Conservation (phyloP, 345 rosid species). For the Bruguiera parviflora region DNA sequence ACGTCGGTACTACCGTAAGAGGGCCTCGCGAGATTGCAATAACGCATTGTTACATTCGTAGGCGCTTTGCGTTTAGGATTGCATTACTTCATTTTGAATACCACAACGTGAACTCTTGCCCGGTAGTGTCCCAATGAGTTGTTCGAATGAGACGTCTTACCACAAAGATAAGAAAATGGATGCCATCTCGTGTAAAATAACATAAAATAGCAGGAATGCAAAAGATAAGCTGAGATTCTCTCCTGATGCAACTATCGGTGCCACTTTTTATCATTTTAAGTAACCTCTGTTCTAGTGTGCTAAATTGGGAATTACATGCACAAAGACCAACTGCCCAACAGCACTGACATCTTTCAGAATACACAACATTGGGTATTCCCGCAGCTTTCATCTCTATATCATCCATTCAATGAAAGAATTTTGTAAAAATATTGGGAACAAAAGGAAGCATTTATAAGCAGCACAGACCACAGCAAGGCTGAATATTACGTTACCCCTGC, state of each 20-base stretch:
- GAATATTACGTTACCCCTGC: conserved; percentile 36
- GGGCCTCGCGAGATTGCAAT: too few relatives aligned
- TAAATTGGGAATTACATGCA: conserved; percentile 8
- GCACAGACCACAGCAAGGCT: conserved; percentile 7
- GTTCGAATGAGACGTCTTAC: too few relatives aligned
- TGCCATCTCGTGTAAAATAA: too few relatives aligned
- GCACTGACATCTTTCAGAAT: conserved; percentile 14
- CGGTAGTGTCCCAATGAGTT: too few relatives aligned
- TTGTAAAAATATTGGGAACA: conserved; percentile 24
- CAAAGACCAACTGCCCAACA: conserved; percentile 2
- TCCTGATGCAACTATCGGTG: not conserved
- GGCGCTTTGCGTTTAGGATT: too few relatives aligned
- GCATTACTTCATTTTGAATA: too few relatives aligned
- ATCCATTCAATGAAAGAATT: conserved; percentile 56
- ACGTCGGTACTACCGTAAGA: too few relatives aligned
- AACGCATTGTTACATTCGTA: not conserved
- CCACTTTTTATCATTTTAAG: not conserved
- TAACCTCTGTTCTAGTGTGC: conserved; percentile 1
- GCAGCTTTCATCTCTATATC: conserved; percentile 22
- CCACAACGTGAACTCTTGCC: too few relatives aligned
- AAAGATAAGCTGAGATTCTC: not conserved
- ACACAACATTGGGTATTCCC: conserved; percentile 15
- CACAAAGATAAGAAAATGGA: too few relatives aligned
- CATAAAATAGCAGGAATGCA: too few relatives aligned
- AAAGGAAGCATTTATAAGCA: conserved; percentile 21